phyloP scores from a whole-genome alignment of 2,329 filamentous ascomycete genomes.

The Pyrenochaeta sp. region DNA sequence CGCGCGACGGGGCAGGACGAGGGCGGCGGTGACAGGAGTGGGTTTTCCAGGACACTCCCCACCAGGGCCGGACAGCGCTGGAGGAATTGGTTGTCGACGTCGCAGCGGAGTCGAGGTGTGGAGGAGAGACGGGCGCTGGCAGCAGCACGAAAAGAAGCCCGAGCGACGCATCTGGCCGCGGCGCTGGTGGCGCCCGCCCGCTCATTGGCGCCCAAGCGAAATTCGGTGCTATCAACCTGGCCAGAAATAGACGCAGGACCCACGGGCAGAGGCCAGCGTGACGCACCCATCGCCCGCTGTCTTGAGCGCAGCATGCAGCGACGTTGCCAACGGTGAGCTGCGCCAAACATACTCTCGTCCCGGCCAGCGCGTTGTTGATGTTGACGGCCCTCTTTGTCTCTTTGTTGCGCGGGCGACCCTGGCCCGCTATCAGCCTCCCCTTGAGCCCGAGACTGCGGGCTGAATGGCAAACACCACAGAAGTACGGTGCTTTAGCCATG shows the following conservation, averaged over 20 bases:
- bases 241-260: constrained; percentile 4
- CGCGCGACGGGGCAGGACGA: constrained; percentile 14
- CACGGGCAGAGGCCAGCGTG: neutral
- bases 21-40: constrained; percentile 6
- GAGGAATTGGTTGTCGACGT: constrained; percentile 34
- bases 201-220: constrained; percentile 25
- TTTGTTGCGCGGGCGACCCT: too few species aligned
- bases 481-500: too few species aligned
- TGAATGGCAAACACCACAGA: too few species aligned
- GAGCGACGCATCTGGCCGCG: too few species aligned
- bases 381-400: too few species aligned
- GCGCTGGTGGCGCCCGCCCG: constrained; percentile 9
- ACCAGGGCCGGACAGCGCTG: constrained; percentile 16
- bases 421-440: too few species aligned
- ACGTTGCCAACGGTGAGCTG: neutral
- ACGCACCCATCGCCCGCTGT: too few species aligned
- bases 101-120: constrained; percentile 38
- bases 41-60: constrained; percentile 10
- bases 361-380: too few species aligned
- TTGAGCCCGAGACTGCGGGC: too few species aligned
- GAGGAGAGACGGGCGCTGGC: constrained; percentile 17
- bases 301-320: too few species aligned
- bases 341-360: too few species aligned
- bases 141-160: constrained; percentile 15
- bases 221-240: constrained; percentile 11